phyloP scores from a whole-genome alignment of 192 early-diverging fungal genomes.

The Gaertneriomyces sp. region DNA sequence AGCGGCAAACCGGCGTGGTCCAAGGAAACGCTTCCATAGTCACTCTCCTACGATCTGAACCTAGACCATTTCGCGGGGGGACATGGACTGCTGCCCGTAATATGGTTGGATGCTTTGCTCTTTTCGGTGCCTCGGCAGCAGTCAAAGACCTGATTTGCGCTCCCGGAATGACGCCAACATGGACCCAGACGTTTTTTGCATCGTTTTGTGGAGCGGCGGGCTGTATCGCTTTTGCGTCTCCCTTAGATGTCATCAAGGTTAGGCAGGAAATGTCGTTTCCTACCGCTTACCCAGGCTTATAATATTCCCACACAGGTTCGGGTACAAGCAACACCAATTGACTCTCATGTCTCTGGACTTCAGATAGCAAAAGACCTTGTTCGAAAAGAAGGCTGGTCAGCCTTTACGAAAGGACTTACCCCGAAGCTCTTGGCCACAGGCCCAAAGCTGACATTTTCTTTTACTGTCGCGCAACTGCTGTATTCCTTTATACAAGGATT shows the following conservation, averaged over 20 bases:
- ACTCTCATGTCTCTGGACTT: conserved; percentile 72
- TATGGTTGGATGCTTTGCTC: conserved; percentile 87
- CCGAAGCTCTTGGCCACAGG: conserved; percentile 49
- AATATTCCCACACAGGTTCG: conserved; percentile 34
- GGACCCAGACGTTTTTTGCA: conserved; percentile 83
- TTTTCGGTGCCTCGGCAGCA: conserved; percentile 84
- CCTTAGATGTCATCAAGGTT: conserved; percentile 95
- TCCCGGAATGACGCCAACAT: conserved; percentile 75
- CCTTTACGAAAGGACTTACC: conserved; percentile 77
- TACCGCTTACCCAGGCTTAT: background rate
- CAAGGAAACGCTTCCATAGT: conserved; percentile 5
- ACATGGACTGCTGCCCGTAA: conserved; percentile 90
- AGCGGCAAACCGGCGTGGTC: conserved; percentile 60
- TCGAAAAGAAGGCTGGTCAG: conserved; percentile 75
- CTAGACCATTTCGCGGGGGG: conserved; percentile 55
- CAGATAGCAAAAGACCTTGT: conserved; percentile 75
- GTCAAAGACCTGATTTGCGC: conserved; percentile 84
- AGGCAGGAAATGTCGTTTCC: conserved; percentile 29
- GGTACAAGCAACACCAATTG: conserved; percentile 86
- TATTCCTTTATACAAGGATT: too few relatives aligned
- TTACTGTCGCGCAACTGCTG: conserved; percentile 87
- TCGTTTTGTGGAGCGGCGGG: conserved; percentile 84
- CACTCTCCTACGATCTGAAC: conserved; percentile 1
- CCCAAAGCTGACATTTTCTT: conserved; percentile 91
- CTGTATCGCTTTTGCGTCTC: conserved; percentile 83